These are phyloP conservation scores for Plicaturopsis crispa DNA, from an alignment of 768 basidiomycete genomes.

Conservation along the genomic window DNA sequence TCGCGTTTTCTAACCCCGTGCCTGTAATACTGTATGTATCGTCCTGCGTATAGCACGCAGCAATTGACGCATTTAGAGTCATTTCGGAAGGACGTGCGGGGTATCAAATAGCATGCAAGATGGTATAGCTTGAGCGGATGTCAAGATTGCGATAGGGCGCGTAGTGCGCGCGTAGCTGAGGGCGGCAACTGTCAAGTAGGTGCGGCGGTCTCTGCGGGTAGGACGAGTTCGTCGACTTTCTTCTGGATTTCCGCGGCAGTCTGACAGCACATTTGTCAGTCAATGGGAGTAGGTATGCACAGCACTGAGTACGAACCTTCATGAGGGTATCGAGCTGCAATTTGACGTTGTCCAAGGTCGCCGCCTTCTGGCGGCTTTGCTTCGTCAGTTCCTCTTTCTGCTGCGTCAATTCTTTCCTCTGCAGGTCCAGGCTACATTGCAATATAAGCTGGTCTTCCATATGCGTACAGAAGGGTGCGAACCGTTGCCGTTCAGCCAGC, in stretches of 20 bases:
- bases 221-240: slow-evolving; percentile 64
- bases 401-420: slow-evolving; percentile 55
- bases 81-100: no score
- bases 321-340: slow-evolving; percentile 67
- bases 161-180: no score
- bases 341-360: slow-evolving; percentile 74
- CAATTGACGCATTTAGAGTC: no score
- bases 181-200: no score
- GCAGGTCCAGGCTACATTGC: slow-evolving; percentile 54
- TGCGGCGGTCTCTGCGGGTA: no score
- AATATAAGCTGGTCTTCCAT: slow-evolving; percentile 1
- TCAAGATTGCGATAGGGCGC: no score
- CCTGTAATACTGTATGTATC: no score
- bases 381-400: slow-evolving; percentile 78
- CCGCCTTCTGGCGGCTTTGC: slow-evolving; percentile 65
- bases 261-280: slow-evolving; percentile 25
- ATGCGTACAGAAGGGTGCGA: slow-evolving; percentile 12
- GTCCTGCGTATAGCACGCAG: no score
- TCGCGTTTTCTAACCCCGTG: no score
- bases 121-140: no score
- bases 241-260: slow-evolving; percentile 67
- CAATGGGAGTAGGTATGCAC: slow-evolving; percentile 6
- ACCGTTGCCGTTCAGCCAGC: slow-evolving; percentile 85
- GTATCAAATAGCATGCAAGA: no score
- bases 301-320: slow-evolving; percentile 39